A percentile compares a stretch with the other conserved stretches of the same genome.
These are phyloP conservation scores for Botrytis galanthina DNA, from an alignment of 2,329 filamentous ascomycete species.

Conservation along the genomic window DNA sequence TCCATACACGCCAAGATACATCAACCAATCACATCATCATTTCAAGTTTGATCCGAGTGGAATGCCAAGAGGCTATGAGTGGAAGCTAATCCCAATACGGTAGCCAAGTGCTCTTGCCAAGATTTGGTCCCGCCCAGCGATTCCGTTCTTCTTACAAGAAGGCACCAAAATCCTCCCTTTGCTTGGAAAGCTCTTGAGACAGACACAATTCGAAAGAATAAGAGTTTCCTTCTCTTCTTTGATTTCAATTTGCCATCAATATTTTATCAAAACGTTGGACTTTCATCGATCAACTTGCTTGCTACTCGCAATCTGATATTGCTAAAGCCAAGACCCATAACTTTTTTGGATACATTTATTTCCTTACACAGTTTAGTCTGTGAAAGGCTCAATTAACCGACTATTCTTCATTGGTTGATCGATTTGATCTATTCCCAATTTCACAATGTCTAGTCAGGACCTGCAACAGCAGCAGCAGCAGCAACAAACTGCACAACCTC, in stretches of 20 bases:
- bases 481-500: slow-evolving; percentile 17
- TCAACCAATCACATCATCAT: neutral
- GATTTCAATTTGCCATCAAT: neutral
- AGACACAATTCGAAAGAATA: neutral
- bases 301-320: neutral
- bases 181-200: slow-evolving; percentile 2
- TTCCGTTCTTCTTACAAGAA: slow-evolving; percentile 17
- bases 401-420: slow-evolving; percentile 12
- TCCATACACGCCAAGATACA: slow-evolving; percentile 3
- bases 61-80: slow-evolving; percentile 19
- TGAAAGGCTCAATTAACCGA: slow-evolving; percentile 12
- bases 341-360: neutral
- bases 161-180: slow-evolving; percentile 15
- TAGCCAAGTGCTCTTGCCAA: slow-evolving; percentile 7
- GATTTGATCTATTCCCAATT: neutral
- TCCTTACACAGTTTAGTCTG: slow-evolving; percentile 7
- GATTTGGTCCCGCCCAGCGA: slow-evolving; percentile 8
- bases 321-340: neutral
- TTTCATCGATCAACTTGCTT: neutral
- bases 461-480: slow-evolving; percentile 21
- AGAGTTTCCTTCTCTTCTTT: neutral
- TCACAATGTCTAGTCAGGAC: slow-evolving; percentile 18
- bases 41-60: slow-evolving; percentile 12
- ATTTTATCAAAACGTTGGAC: neutral
- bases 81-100: neutral